Percentiles rank a stretch among this genome's conserved stretches.
Evolutionary conservation across 202 grass and related monocot species (phyloP).

Genomic region (Zoysia matrella): DNA sequence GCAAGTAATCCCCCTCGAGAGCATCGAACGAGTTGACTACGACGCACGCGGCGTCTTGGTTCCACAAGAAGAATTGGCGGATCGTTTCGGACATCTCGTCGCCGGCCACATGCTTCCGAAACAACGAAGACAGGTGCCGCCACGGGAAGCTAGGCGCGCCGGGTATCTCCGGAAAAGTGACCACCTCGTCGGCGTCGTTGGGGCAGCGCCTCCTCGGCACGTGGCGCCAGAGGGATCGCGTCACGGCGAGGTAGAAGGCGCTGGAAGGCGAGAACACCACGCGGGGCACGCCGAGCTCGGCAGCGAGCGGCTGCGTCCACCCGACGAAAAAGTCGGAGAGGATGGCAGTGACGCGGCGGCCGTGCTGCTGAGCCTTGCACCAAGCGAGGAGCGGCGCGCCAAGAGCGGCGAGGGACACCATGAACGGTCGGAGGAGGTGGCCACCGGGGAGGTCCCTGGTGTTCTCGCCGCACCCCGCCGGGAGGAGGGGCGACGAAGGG

Average conservation of each 20-base stretch:
- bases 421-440: conserved; percentile 37
- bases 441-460: conserved; percentile 35
- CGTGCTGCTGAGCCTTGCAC: conserved; percentile 18
- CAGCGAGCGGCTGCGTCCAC: neutral
- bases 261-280: conserved; percentile 47
- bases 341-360: conserved; percentile 42
- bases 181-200: neutral
- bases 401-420: conserved; percentile 43
- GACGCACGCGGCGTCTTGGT: conserved; percentile 50
- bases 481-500: conserved; percentile 22
- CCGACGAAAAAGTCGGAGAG: conserved; percentile 66
- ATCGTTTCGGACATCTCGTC: conserved; percentile 53
- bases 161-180: conserved; percentile 57
- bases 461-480: conserved; percentile 50
- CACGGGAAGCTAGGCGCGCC: conserved; percentile 47
- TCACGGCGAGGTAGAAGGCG: conserved; percentile 40
- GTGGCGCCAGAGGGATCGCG: conserved; percentile 50
- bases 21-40: conserved; percentile 58
- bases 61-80: conserved; percentile 48
- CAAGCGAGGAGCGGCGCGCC: conserved; percentile 50
- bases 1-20: conserved; percentile 50
- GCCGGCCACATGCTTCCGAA: conserved; percentile 35
- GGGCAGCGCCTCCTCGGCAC: conserved; percentile 14
- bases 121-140: conserved; percentile 49
- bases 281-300: conserved; percentile 56